Evolutionary conservation across 148 eudicot genomes (phyloP).

Genomic region (Silene latifolia): DNA sequence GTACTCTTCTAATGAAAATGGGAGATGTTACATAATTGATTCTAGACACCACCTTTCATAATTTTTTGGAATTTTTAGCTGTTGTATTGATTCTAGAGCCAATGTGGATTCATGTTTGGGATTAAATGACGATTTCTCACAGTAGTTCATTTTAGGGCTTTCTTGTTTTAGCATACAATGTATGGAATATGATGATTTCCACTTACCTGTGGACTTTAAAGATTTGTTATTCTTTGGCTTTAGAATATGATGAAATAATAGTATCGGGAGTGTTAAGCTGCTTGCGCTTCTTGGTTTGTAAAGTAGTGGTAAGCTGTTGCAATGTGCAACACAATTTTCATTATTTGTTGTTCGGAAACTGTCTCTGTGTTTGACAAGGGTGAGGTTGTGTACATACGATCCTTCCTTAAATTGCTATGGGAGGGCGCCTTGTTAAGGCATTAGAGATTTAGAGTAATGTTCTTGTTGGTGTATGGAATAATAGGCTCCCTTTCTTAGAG

Average conservation of each 20-base stretch:
- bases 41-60: not conserved
- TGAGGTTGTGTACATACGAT: too few relatives aligned
- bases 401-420: too few relatives aligned
- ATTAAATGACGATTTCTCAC: not conserved
- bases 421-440: too few relatives aligned
- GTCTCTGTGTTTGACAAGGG: too few relatives aligned
- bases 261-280: not conserved
- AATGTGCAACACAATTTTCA: not conserved
- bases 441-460: conserved; percentile 63
- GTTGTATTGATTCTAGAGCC: not conserved
- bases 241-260: not conserved
- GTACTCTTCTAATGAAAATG: too few relatives aligned
- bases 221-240: not conserved
- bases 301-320: not conserved
- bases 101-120: not conserved
- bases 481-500: conserved; percentile 81
- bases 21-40: too few relatives aligned
- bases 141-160: not conserved
- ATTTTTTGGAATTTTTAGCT: not conserved
- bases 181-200: not conserved
- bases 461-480: conserved; percentile 69
- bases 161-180: not conserved
- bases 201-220: not conserved
- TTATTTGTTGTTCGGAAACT: not conserved
- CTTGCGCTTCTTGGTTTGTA: conserved; percentile 28